Evolutionary conservation across 139 green algal genomes (phyloP).

Genomic region (Micractinium sp.): DNA sequence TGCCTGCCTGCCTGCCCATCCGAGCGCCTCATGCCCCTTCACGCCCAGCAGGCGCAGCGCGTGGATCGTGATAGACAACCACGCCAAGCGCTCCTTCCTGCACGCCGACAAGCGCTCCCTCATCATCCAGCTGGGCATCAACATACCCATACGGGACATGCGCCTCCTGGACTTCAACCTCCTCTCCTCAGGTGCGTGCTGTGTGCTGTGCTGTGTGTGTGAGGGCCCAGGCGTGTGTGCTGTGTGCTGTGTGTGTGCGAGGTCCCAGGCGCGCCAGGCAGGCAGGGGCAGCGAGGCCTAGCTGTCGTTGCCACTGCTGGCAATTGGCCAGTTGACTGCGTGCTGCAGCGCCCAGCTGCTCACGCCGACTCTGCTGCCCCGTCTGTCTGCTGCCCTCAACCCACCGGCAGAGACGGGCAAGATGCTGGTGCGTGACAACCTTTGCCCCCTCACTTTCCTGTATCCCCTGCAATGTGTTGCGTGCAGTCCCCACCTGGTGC

Average conservation of each 20-base stretch:
- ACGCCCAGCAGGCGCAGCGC: slow-evolving; percentile 39
- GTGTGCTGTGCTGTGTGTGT: not conserved
- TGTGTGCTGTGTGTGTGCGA: not conserved
- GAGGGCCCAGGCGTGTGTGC: not conserved
- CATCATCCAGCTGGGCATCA: slow-evolving; percentile 71
- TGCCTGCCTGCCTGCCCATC: not conserved
- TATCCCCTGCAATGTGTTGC: too few relatives aligned
- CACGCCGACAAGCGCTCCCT: slow-evolving; percentile 83
- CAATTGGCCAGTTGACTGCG: too few relatives aligned
- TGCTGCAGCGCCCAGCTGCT: too few relatives aligned
- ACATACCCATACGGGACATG: slow-evolving; percentile 87
- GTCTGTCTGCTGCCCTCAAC: not conserved
- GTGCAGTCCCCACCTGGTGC: too few relatives aligned
- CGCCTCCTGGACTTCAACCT: slow-evolving; percentile 80
- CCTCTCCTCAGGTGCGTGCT: slow-evolving; percentile 29
- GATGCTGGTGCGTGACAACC: slow-evolving; percentile 84
- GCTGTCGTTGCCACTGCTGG: too few relatives aligned
- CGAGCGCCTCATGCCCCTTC: not conserved
- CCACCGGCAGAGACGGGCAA: slow-evolving; percentile 36
- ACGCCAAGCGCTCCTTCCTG: slow-evolving; percentile 52
- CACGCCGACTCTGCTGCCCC: not conserved
- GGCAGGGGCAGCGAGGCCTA: too few relatives aligned
- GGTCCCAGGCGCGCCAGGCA: too few relatives aligned
- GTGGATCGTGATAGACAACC: slow-evolving; percentile 66
- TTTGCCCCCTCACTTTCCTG: too few relatives aligned